Evolutionary conservation across 2,329 filamentous ascomycete species (phyloP).

Genomic region (Acephala macrosclerotiorum): DNA sequence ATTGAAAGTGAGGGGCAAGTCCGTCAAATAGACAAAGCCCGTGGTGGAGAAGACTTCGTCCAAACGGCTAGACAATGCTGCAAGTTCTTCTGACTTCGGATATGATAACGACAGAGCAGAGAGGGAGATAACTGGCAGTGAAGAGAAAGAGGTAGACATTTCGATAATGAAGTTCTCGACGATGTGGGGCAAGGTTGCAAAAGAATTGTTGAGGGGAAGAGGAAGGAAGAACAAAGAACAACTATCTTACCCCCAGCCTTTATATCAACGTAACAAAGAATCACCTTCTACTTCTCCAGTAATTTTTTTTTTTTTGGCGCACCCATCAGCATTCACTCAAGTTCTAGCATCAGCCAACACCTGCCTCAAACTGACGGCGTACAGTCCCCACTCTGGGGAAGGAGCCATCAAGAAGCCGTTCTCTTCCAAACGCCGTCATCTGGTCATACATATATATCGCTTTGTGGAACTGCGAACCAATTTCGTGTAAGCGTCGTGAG

Average conservation of each 20-base stretch:
- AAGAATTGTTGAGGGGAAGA: neutral
- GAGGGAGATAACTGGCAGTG: constrained; percentile 52
- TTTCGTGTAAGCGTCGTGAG: neutral
- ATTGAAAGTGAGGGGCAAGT: constrained; percentile 50
- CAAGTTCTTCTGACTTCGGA: constrained; percentile 40
- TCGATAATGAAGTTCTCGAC: neutral
- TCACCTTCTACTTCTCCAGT: neutral
- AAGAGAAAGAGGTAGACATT: constrained; percentile 44
- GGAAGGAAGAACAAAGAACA: neutral
- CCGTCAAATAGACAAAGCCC: constrained; percentile 55
- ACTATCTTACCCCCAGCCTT: neutral
- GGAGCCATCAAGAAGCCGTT: neutral
- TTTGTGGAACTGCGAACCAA: neutral
- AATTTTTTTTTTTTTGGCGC: neutral
- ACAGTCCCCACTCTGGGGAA: neutral
- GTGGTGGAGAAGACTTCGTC: constrained; percentile 53
- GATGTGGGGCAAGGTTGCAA: neutral
- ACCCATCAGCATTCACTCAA: neutral
- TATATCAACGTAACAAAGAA: neutral
- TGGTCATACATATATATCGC: neutral
- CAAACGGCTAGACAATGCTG: constrained; percentile 46
- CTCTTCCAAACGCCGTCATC: neutral
- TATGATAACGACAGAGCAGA: constrained; percentile 42
- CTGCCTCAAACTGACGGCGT: neutral
- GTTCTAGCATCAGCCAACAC: neutral